These are phyloP conservation scores for Aureobasidium namibiae DNA, from an alignment of 2,329 filamentous ascomycete genomes.

Conservation along the genomic window DNA sequence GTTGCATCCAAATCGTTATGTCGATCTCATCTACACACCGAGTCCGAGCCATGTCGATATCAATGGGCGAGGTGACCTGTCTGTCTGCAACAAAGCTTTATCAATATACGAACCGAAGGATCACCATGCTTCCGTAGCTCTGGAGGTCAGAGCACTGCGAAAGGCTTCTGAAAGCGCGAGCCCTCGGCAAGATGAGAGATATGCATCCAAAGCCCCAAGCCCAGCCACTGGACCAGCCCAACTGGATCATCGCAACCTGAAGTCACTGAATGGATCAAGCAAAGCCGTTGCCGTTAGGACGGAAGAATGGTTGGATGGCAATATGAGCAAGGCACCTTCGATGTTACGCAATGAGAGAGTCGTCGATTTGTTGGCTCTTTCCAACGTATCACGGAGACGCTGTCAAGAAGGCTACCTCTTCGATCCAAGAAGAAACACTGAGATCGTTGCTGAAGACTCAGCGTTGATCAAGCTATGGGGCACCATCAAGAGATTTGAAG, in stretches of 20 bases:
- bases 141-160: conserved; percentile 12
- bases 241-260: conserved; percentile 7
- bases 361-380: conserved; percentile 13
- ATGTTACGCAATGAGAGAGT: conserved; percentile 11
- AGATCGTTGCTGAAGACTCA: conserved; percentile 61
- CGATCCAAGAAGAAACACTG: conserved; percentile 55
- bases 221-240: background rate
- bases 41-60: conserved; percentile 34
- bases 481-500: conserved; percentile 60
- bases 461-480: conserved; percentile 76
- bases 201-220: background rate
- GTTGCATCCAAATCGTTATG: conserved; percentile 43
- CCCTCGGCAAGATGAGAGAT: background rate
- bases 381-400: conserved; percentile 38
- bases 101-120: conserved; percentile 7
- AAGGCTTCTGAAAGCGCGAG: background rate
- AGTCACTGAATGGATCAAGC: conserved; percentile 1
- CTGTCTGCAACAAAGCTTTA: conserved; percentile 12
- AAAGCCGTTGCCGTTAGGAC: conserved; percentile 1
- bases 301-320: conserved; percentile 10
- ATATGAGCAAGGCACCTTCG: background rate
- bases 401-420: conserved; percentile 50
- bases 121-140: conserved; percentile 1
- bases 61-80: conserved; percentile 36
- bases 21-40: conserved; percentile 43